Conservation (phyloP, 2,329 filamentous ascomycete genomes). For the Cryphonectria radicalis region DNA sequence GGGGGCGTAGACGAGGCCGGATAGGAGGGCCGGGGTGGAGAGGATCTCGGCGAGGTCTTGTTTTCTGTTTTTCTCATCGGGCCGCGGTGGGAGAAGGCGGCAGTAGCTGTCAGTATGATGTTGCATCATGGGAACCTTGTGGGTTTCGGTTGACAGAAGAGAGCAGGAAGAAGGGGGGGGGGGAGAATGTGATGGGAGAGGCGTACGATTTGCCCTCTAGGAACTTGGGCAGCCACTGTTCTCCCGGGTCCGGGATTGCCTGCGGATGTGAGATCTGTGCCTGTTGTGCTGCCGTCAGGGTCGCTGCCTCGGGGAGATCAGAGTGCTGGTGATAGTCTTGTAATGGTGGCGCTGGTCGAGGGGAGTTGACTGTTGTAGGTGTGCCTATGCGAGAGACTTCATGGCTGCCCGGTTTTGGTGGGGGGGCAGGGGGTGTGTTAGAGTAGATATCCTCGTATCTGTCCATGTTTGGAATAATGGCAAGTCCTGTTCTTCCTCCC, state of each 20-base stretch:
- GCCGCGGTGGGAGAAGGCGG: too few relatives aligned
- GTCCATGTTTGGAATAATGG: constrained; percentile 18
- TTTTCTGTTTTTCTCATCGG: constrained; percentile 57
- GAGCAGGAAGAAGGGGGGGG: not conserved
- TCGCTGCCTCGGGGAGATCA: constrained; percentile 34
- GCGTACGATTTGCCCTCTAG: constrained; percentile 82
- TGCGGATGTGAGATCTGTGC: constrained; percentile 38
- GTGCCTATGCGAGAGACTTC: constrained; percentile 70
- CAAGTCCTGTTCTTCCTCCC: not conserved
- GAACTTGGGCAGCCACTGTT: constrained; percentile 77
- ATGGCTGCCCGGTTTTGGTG: constrained; percentile 73
- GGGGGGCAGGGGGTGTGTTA: constrained; percentile 67
- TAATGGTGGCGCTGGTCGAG: constrained; percentile 45
- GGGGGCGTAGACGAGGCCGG: constrained; percentile 72
- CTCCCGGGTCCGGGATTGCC: constrained; percentile 60
- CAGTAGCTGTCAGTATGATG: not conserved
- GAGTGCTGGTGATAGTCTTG: constrained; percentile 39
- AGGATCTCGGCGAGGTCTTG: constrained; percentile 76
- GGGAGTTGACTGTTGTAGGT: constrained; percentile 55
- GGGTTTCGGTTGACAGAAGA: not conserved
- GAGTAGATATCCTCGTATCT: constrained; percentile 44
- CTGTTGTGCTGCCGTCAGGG: constrained; percentile 35
- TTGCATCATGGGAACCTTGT: constrained; percentile 3
- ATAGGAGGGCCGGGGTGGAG: constrained; percentile 66
- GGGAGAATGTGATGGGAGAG: constrained; percentile 21